phyloP scores from a whole-genome alignment of 2,329 filamentous ascomycete species.

The Aureobasidium musti region DNA sequence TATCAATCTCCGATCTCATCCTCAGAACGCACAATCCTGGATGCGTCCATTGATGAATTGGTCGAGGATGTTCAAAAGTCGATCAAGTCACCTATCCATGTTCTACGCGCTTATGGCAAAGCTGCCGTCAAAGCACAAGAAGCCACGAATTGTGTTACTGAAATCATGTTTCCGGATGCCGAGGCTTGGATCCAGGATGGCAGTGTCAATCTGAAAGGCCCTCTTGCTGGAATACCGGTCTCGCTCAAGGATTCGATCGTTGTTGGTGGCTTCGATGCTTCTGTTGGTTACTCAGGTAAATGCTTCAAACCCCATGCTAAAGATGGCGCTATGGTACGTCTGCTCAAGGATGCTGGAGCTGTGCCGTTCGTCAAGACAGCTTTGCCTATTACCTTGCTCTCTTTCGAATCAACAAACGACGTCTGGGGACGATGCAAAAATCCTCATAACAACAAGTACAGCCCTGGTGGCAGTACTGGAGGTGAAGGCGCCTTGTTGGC shows the following conservation, averaged over 20 bases:
- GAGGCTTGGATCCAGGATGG: slow-evolving; percentile 66
- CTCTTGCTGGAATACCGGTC: slow-evolving; percentile 82
- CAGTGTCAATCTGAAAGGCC: slow-evolving; percentile 71
- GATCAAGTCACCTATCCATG: slow-evolving; percentile 64
- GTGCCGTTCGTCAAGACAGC: slow-evolving; percentile 94
- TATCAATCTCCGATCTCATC: slow-evolving; percentile 68
- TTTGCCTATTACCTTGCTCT: slow-evolving; percentile 79
- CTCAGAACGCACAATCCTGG: slow-evolving; percentile 66
- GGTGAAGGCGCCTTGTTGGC: slow-evolving; percentile 82
- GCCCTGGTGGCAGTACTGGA: slow-evolving; percentile 84
- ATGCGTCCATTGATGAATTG: slow-evolving; percentile 73
- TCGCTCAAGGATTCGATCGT: slow-evolving; percentile 77
- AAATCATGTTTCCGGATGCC: slow-evolving; percentile 76
- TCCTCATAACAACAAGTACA: slow-evolving; percentile 80
- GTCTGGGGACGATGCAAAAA: slow-evolving; percentile 84
- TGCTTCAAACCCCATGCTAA: slow-evolving; percentile 64
- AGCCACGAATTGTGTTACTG: slow-evolving; percentile 86
- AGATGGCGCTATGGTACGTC: slow-evolving; percentile 71
- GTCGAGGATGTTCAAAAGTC: slow-evolving; percentile 76
- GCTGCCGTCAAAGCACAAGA: slow-evolving; percentile 79
- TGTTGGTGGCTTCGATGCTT: slow-evolving; percentile 79
- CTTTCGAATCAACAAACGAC: slow-evolving; percentile 77
- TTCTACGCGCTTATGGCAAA: slow-evolving; percentile 85
- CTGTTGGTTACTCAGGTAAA: slow-evolving; percentile 76
- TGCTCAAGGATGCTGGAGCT: slow-evolving; percentile 84